Evolutionary conservation across 2,329 filamentous ascomycete genomes (phyloP).

Genomic region (Venturia effusa): DNA sequence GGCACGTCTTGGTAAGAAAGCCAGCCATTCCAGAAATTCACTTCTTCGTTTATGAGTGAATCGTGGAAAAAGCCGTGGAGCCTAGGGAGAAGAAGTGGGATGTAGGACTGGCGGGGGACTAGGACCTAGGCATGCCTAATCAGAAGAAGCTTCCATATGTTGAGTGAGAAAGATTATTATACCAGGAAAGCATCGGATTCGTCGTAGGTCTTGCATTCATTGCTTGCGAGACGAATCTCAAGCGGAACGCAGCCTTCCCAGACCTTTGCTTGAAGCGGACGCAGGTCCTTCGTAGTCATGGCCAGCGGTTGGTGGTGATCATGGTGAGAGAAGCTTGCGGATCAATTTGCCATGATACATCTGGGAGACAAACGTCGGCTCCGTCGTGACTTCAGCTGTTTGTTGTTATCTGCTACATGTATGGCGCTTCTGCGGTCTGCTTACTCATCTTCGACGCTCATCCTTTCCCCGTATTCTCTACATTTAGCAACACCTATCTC

Average conservation of each 20-base stretch:
- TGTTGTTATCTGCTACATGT: not conserved
- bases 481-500: not conserved
- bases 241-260: slow-evolving; percentile 51
- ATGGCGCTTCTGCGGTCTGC: not conserved
- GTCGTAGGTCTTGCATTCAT: slow-evolving; percentile 50
- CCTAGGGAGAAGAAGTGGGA: slow-evolving; percentile 52
- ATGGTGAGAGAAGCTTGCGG: not conserved
- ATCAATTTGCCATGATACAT: not conserved
- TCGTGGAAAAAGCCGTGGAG: slow-evolving; percentile 52
- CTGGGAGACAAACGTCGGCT: slow-evolving; percentile 1
- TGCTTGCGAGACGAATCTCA: slow-evolving; percentile 46
- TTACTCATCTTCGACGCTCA: not conserved
- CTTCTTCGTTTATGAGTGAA: slow-evolving; percentile 46
- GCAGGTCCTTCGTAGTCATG: slow-evolving; percentile 16
- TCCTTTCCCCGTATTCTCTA: not conserved
- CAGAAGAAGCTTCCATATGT: not conserved
- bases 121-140: slow-evolving; percentile 37
- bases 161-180: slow-evolving; percentile 14
- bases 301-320: slow-evolving; percentile 2
- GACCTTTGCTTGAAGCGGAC: slow-evolving; percentile 36
- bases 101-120: slow-evolving; percentile 55
- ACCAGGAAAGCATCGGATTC: slow-evolving; percentile 51
- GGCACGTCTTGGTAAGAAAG: slow-evolving; percentile 58
- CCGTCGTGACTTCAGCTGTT: not conserved
- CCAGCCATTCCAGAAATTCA: slow-evolving; percentile 44